These are phyloP conservation scores for Mucor racemosus DNA, from an alignment of 371 early-diverging fungal genomes.

Conservation along the genomic window DNA sequence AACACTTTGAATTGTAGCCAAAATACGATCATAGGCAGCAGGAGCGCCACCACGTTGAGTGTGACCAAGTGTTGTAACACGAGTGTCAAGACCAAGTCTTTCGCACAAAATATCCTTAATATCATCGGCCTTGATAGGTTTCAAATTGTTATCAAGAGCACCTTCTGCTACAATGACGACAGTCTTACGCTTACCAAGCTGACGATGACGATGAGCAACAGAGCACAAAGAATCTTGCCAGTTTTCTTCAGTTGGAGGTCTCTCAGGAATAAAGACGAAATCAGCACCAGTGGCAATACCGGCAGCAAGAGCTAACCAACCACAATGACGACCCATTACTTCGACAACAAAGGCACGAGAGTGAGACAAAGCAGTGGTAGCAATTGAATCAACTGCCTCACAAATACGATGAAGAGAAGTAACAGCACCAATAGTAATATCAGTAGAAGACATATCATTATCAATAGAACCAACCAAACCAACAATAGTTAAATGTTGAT, in stretches of 20 bases:
- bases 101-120: constrained; percentile 84
- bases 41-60: constrained; percentile 99
- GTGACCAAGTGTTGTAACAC: constrained; percentile 97
- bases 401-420: constrained; percentile 98
- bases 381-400: constrained; percentile 95
- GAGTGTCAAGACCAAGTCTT: constrained; percentile 85
- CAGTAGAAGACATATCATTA: constrained; percentile 97
- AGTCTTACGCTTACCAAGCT: constrained; percentile 89
- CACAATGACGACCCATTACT: constrained; percentile 99
- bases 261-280: constrained; percentile 98
- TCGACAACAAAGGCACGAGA: constrained; percentile 98
- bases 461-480: constrained; percentile 97
- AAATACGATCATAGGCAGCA: constrained; percentile 91
- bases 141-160: constrained; percentile 89
- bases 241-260: constrained; percentile 82
- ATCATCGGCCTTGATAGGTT: constrained; percentile 88
- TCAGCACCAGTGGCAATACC: constrained; percentile 88
- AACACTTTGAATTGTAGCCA: constrained; percentile 94
- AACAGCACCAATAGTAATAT: constrained; percentile 97
- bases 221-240: constrained; percentile 89
- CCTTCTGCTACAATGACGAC: constrained; percentile 98
- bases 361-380: constrained; percentile 96
- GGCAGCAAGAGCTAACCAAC: constrained; percentile 99
- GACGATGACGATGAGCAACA: constrained; percentile 73
- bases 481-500: constrained; percentile 85